Base-by-base conservation (phyloP, 768 basidiomycete species). In the Austroboletus eburneus region DNA sequence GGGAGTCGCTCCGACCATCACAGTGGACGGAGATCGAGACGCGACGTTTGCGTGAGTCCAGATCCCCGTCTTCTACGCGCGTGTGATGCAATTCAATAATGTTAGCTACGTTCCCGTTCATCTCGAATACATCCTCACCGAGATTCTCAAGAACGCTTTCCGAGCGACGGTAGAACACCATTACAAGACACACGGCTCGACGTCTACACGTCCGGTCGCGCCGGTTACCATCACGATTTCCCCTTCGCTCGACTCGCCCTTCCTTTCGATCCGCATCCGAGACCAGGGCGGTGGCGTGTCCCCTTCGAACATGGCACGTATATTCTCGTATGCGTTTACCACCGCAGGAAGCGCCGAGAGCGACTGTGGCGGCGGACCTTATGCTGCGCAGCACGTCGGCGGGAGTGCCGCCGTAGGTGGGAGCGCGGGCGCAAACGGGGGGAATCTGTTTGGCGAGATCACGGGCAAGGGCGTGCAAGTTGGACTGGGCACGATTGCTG, bases 311-410 rank as follows among this genome's bases (percentile, higher is more conserved):
- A 79, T 92, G 75, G 70, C 76, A 17, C 78, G 80, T 37, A 87
- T 94, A 46, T 94, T 94, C 66, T 91, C 90, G 16, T 94, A 94
- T 63, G 89, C 89, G 6, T 94, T 92, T 63, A 92, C 91, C 5
- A 92, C 91, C 5, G 90, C 89, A 3, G 84, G 81, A 6, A 69
- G 75, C 35, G 54, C 61, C 5, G 72, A 70, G 18, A 70, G 73
- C 36, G 60, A 64, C 10, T 4, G 30, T 9, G 78, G 69, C 9
- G 84, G 80, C 25, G 87, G 87, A 0, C 87, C 88, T 2, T 88
- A 89, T 52, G 85, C 85, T 35, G 85, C 85, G 35, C 83, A 90
- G 57, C 77, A 86, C 52, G 68, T 87, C n/a, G 82, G 87, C 17
- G 85, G 88, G 1, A 74, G 74, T 52, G 86, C 84, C 3, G 79